phyloP scores from a whole-genome alignment of 495 filamentous ascomycete species.

The Parachaetomium inaequale region DNA sequence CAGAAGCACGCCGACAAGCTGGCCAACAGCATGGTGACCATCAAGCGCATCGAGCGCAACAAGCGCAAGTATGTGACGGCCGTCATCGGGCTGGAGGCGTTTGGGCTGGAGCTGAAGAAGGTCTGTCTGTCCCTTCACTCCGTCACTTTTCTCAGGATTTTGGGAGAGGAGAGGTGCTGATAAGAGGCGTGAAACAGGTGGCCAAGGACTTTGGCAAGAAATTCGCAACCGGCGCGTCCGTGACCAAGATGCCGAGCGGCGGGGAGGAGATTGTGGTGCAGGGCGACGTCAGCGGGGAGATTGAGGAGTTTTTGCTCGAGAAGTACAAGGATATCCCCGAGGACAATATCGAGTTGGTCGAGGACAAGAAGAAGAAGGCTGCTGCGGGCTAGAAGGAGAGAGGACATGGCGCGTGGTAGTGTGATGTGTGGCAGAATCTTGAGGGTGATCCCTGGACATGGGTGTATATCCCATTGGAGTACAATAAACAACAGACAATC shows the following conservation, averaged over 20 bases:
- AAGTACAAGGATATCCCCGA: constrained; percentile 81
- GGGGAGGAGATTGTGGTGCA: constrained; percentile 97
- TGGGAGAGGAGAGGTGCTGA: background rate
- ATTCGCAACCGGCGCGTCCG: constrained; percentile 89
- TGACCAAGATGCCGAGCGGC: constrained; percentile 81
- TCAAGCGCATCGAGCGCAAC: constrained; percentile 96
- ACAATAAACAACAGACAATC: constrained; percentile 5
- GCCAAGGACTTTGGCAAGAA: constrained; percentile 87
- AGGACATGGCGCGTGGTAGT: background rate
- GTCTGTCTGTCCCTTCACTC: constrained; percentile 31
- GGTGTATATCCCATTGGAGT: background rate
- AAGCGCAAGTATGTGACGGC: constrained; percentile 96
- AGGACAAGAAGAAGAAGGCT: constrained; percentile 80
- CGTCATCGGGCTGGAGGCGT: constrained; percentile 81
- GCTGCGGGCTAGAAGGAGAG: constrained; percentile 17
- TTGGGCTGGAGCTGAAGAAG: constrained; percentile 91
- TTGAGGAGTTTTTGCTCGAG: constrained; percentile 85
- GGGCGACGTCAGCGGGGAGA: constrained; percentile 92
- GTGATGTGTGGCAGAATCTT: background rate
- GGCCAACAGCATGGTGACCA: constrained; percentile 74
- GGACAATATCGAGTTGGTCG: constrained; percentile 88
- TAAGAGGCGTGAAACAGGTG: constrained; percentile 20
- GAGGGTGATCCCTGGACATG: background rate
- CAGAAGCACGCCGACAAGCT: constrained; percentile 72
- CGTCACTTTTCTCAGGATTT: constrained; percentile 15